These are phyloP conservation scores for Gyromitra esculenta DNA, from an alignment of 2,329 filamentous ascomycete genomes.

Conservation along the genomic window DNA sequence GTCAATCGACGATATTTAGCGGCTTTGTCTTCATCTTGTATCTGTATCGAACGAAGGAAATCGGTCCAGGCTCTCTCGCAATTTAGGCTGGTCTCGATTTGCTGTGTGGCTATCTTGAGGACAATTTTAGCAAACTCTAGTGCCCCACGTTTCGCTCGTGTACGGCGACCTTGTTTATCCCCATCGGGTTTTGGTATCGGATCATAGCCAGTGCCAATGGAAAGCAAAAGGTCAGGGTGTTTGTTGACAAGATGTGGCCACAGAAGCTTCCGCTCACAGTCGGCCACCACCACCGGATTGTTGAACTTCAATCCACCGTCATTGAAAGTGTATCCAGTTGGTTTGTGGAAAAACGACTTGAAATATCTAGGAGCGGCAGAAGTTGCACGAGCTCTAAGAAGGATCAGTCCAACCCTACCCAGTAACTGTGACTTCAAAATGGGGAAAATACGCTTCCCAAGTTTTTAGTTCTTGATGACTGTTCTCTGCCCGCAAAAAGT, in stretches of 20 bases:
- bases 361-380: slow-evolving; percentile 66
- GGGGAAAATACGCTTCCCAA: slow-evolving; percentile 63
- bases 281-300: slow-evolving; percentile 66
- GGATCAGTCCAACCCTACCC: not conserved
- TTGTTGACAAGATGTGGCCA: slow-evolving; percentile 58
- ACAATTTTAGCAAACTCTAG: slow-evolving; percentile 31
- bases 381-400: slow-evolving; percentile 63
- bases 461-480: slow-evolving; percentile 62
- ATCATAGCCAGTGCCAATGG: slow-evolving; percentile 58
- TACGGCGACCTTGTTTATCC: slow-evolving; percentile 31
- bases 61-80: slow-evolving; percentile 56
- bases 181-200: slow-evolving; percentile 17
- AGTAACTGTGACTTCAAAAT: not conserved
- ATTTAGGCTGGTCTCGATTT: slow-evolving; percentile 53
- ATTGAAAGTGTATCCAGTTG: slow-evolving; percentile 64
- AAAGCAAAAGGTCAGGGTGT: slow-evolving; percentile 59
- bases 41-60: slow-evolving; percentile 51
- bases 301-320: slow-evolving; percentile 66
- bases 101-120: slow-evolving; percentile 48
- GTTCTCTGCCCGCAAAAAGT: slow-evolving; percentile 61
- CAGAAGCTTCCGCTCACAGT: slow-evolving; percentile 62
- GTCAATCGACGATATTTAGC: slow-evolving; percentile 50
- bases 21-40: slow-evolving; percentile 44
- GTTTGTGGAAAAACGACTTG: slow-evolving; percentile 65
- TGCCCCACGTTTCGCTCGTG: slow-evolving; percentile 40